A percentile compares a stretch with the other conserved stretches of the same genome.
Conservation (phyloP, 148 eudicot genomes). For the Arbutus unedo region DNA sequence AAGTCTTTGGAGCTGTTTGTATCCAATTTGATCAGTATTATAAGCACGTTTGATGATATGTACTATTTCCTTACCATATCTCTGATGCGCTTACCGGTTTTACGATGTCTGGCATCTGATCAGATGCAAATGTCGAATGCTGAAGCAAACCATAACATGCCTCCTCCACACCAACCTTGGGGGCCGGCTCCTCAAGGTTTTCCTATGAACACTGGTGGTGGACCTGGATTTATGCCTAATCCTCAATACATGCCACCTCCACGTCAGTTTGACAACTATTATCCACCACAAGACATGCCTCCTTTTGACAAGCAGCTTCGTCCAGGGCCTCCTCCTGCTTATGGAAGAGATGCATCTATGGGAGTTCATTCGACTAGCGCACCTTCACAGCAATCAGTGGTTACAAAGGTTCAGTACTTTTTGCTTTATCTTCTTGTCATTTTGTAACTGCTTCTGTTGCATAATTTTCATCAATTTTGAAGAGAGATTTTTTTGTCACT, state of each 20-base stretch:
- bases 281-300: constrained; percentile 37
- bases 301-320: constrained; percentile 38
- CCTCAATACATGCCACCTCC: constrained; percentile 25
- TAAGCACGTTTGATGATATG: no score
- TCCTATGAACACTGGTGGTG: constrained; percentile 26
- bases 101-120: neutral
- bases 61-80: no score
- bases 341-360: constrained; percentile 38
- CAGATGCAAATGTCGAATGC: constrained; percentile 47
- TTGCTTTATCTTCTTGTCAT: neutral
- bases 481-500: neutral
- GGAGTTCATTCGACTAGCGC: constrained; percentile 27
- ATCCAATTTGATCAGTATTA: no score
- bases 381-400: constrained; percentile 39
- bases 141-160: constrained; percentile 35
- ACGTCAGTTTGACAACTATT: constrained; percentile 37
- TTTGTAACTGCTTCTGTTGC: neutral
- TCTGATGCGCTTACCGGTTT: neutral
- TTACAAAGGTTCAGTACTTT: constrained; percentile 33
- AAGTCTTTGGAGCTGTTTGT: no score
- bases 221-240: constrained; percentile 27
- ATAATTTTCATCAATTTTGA: neutral
- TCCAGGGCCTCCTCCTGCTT: constrained; percentile 34
- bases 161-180: constrained; percentile 43
- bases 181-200: constrained; percentile 45